Conservation (phyloP, 2,329 filamentous ascomycete species). For the Phyllosticta citrichinensis region DNA sequence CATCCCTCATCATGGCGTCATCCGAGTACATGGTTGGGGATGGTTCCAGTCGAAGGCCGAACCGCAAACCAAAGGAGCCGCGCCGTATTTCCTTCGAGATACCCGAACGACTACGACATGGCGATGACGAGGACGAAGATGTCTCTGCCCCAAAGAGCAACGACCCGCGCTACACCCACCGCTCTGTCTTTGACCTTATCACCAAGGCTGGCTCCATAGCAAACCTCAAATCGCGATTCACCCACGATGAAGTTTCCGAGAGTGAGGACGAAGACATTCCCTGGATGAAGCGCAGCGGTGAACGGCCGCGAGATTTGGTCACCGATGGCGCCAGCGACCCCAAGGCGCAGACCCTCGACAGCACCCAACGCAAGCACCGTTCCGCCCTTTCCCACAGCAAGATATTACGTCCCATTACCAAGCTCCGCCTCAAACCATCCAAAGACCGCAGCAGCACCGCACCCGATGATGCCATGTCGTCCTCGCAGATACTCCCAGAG, state of each 20-base stretch:
- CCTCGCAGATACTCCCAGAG: conserved; percentile 29
- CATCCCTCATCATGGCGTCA: conserved; percentile 4
- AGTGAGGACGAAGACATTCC: conserved; percentile 46
- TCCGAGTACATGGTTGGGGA: conserved; percentile 1
- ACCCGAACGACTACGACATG: conserved; percentile 48
- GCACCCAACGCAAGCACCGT: background rate
- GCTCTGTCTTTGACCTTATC: conserved; percentile 88
- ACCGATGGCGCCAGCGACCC: background rate
- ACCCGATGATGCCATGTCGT: conserved; percentile 42
- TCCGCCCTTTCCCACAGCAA: conserved; percentile 49
- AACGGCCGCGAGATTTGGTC: background rate
- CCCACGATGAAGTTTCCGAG: conserved; percentile 69
- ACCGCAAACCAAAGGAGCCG: background rate
- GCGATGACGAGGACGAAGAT: conserved; percentile 51
- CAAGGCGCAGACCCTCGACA: background rate
- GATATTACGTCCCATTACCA: conserved; percentile 55
- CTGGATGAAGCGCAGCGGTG: background rate
- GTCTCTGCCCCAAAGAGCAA: conserved; percentile 44
- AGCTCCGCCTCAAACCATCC: conserved; percentile 35
- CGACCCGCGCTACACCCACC: conserved; percentile 64
- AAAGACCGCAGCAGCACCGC: conserved; percentile 12
- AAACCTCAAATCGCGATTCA: conserved; percentile 65
- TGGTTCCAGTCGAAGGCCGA: background rate
- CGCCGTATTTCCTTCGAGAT: conserved; percentile 36
- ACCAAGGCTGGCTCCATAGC: conserved; percentile 75